Evolutionary conservation across 495 filamentous ascomycete species (phyloP).

Genomic region (Aspergillus biplanus): DNA sequence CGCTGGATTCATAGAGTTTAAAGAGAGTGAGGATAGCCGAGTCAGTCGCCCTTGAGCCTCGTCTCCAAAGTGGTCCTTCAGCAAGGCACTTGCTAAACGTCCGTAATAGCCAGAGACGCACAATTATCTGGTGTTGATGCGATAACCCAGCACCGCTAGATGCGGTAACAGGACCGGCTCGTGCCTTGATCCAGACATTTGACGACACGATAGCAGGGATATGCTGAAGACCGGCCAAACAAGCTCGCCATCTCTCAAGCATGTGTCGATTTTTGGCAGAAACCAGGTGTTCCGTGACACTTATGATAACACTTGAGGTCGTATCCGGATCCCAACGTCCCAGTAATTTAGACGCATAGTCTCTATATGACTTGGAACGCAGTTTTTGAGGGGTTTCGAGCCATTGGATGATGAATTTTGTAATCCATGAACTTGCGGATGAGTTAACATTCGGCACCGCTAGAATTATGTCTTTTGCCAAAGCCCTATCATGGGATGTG

Average conservation of each 20-base stretch:
- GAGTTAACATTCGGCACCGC: conserved; percentile 29
- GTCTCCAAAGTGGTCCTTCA: conserved; percentile 29
- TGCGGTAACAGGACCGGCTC: not conserved
- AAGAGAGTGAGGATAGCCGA: conserved; percentile 32
- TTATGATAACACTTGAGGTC: conserved; percentile 34
- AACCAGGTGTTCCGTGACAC: conserved; percentile 39
- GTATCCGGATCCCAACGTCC: conserved; percentile 28
- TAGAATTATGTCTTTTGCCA: conserved; percentile 41
- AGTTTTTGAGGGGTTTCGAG: conserved; percentile 24
- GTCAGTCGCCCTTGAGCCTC: conserved; percentile 27
- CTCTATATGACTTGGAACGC: conserved; percentile 9
- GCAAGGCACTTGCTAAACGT: conserved; percentile 31
- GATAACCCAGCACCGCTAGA: conserved; percentile 9
- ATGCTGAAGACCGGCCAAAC: conserved; percentile 29
- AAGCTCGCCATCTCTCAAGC: conserved; percentile 40
- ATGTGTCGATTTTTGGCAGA: conserved; percentile 21
- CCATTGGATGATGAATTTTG: conserved; percentile 34
- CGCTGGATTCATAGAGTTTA: conserved; percentile 32
- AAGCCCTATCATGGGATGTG: conserved; percentile 20
- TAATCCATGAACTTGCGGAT: conserved; percentile 28
- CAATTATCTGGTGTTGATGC: conserved; percentile 33
- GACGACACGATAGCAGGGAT: conserved; percentile 30
- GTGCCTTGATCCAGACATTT: conserved; percentile 33
- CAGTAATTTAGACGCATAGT: conserved; percentile 27
- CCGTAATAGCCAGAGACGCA: conserved; percentile 45